phyloP scores from a whole-genome alignment of 352 stramenopile species.

The Pythium folliculosum region DNA sequence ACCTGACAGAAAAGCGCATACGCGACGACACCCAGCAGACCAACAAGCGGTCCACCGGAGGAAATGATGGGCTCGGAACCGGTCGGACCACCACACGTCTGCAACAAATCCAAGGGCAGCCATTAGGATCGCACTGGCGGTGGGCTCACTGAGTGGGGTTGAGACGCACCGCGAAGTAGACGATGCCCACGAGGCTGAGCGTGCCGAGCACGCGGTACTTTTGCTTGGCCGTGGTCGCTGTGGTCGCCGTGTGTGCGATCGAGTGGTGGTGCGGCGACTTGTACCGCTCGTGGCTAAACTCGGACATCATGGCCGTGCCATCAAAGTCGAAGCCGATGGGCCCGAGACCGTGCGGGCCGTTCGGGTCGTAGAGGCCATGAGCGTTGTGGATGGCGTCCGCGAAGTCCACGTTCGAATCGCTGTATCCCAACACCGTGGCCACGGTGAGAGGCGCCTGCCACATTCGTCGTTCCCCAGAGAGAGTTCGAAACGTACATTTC shows the following conservation, averaged over 20 bases:
- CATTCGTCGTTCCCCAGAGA: too few relatives aligned
- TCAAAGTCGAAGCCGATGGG: constrained; percentile 4
- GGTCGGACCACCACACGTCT: constrained; percentile 31
- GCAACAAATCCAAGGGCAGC: neutral
- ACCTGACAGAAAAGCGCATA: constrained; percentile 54
- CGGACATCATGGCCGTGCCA: constrained; percentile 6
- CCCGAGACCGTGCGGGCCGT: neutral
- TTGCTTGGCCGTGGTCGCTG: constrained; percentile 2
- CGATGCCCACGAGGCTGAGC: constrained; percentile 12
- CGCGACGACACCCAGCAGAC: constrained; percentile 60
- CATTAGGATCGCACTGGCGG: neutral
- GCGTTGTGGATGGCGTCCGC: constrained; percentile 9
- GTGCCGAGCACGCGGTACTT: constrained; percentile 20
- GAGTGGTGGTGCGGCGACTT: constrained; percentile 9
- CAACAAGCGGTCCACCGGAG: constrained; percentile 51
- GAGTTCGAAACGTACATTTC: constrained; percentile 18
- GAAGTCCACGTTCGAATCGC: constrained; percentile 6
- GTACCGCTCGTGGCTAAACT: constrained; percentile 10
- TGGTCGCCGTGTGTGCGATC: constrained; percentile 27
- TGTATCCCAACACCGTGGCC: too few relatives aligned
- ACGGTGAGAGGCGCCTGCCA: too few relatives aligned
- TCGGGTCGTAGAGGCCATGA: neutral
- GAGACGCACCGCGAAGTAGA: constrained; percentile 17
- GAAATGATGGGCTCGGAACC: constrained; percentile 46
- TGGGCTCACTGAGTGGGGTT: too few relatives aligned